Evolutionary conservation across 1,284 basidiomycete genomes (phyloP), one percentile per base, ranked within the genome.

Genomic region (Cryptococcus floricola): DNA sequence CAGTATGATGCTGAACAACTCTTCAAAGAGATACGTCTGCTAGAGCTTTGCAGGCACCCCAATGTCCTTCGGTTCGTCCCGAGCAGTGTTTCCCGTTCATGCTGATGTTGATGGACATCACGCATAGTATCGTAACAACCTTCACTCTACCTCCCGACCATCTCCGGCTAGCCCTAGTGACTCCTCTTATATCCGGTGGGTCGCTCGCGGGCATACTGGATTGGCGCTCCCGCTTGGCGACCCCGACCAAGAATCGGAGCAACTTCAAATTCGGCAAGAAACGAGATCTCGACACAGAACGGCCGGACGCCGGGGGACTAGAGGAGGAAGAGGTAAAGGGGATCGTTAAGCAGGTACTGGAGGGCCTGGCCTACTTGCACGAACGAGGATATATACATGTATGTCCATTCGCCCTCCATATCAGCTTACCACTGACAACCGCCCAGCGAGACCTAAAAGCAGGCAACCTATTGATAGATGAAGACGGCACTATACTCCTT

Each of bases 391-490:
- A 96, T 71, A 92, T 98, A 51, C 94, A 98, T 72, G 73, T 74
- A 44, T 57, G 73, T 67, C n/a, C 25, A n/a, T 25, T 31, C 4
- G 16, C 12, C 23, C 25, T 12, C 2, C 13, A 19, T n/a, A n/a
- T 16, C 28, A 12, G 23, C 23, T 23, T 27, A 3, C 10, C 12
- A 18, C 46, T 48, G 31, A 47, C 27, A 37, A 8, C 18, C 4
- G 18, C 13, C 70, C 53, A 75, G 73, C 57, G 73, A 45, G 73
- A 75, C 54, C 54, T 75, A 34, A 75, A 75, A 62, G 90, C 94
- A 6, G 95, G 94, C 59, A 98, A 98, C 73, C 81, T 98, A 52
- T 87, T 98, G 55, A 81, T 98, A 61, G 90, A 89, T 0, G 82
- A 86, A 5, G 81, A 67, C 53, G 86, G 13, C 86, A 93, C 39